Evolutionary conservation across 23 red algal species (phyloP).

Genomic region (Rhodosorus marinus): DNA sequence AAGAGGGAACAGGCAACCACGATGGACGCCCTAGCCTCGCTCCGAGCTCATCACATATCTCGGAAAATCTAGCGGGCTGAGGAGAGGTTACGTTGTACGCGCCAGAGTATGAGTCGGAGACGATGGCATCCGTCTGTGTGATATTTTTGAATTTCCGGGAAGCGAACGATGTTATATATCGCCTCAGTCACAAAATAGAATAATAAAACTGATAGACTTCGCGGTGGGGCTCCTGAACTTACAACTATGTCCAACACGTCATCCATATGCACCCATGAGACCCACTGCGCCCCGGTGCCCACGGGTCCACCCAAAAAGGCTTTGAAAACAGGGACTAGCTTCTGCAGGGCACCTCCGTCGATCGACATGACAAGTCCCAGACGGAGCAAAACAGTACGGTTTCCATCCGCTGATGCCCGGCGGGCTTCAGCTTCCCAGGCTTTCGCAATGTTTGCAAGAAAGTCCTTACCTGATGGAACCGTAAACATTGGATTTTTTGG

Average conservation of each 20-base stretch:
- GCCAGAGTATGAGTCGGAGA: slow-evolving; percentile 15
- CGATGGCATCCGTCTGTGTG: slow-evolving; percentile 6
- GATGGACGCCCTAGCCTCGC: slow-evolving; percentile 41
- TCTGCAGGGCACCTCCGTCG: slow-evolving; percentile 47
- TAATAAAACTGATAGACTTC: too few species aligned
- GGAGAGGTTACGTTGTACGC: slow-evolving; percentile 79
- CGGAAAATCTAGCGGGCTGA: slow-evolving; percentile 27
- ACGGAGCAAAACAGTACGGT: slow-evolving; percentile 46
- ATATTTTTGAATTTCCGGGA: too few species aligned
- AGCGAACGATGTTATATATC: too few species aligned
- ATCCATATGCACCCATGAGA: slow-evolving; percentile 78
- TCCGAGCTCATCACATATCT: slow-evolving; percentile 34
- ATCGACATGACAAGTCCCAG: slow-evolving; percentile 62
- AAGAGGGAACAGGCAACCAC: slow-evolving; percentile 46
- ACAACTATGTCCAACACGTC: slow-evolving; percentile 36
- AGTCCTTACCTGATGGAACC: slow-evolving; percentile 52
- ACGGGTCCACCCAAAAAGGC: slow-evolving; percentile 60
- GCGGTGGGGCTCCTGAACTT: too few species aligned
- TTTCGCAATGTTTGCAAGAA: slow-evolving; percentile 43
- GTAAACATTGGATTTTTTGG: too few species aligned
- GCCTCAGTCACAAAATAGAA: too few species aligned
- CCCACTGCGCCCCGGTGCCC: slow-evolving; percentile 59
- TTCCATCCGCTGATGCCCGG: slow-evolving; percentile 1
- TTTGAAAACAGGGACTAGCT: slow-evolving; percentile 61
- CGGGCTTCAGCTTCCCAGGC: slow-evolving; percentile 57